These are phyloP conservation scores for Populus nigra DNA, from an alignment of 345 rosid species.

Conservation along the genomic window DNA sequence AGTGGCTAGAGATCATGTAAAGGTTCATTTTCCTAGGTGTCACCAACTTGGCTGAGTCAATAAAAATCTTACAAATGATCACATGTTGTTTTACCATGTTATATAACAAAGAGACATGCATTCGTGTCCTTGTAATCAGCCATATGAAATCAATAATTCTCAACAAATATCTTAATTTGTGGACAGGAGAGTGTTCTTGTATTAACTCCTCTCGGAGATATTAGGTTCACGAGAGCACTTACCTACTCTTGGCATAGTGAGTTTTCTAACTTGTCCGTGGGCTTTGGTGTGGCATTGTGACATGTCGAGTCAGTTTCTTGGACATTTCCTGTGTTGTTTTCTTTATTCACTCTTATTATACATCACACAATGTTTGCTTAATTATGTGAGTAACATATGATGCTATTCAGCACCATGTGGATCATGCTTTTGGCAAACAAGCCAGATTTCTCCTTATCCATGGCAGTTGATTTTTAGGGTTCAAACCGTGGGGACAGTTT, in stretches of 20 bases:
- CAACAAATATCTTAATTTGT: too few relatives aligned
- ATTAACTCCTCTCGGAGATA: too few relatives aligned
- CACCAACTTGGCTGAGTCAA: too few relatives aligned
- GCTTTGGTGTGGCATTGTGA: not conserved
- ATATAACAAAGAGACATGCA: too few relatives aligned
- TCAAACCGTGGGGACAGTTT: constrained; percentile 3
- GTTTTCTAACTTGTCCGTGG: not conserved
- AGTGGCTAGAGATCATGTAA: too few relatives aligned
- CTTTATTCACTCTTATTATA: not conserved
- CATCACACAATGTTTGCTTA: too few relatives aligned
- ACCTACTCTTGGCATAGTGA: not conserved
- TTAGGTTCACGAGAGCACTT: not conserved
- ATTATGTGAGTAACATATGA: not conserved
- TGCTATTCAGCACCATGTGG: constrained; percentile 6
- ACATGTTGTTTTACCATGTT: too few relatives aligned
- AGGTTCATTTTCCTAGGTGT: too few relatives aligned
- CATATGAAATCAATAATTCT: too few relatives aligned
- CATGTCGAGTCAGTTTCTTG: not conserved
- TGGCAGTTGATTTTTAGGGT: not conserved
- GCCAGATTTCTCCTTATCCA: not conserved
- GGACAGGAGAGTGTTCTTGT: too few relatives aligned
- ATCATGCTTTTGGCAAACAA: not conserved
- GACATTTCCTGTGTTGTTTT: not conserved
- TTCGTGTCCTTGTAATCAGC: too few relatives aligned
- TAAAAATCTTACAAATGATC: too few relatives aligned